Conservation (phyloP, 495 filamentous ascomycete species). For the Pyrenopolyporus hunteri region DNA sequence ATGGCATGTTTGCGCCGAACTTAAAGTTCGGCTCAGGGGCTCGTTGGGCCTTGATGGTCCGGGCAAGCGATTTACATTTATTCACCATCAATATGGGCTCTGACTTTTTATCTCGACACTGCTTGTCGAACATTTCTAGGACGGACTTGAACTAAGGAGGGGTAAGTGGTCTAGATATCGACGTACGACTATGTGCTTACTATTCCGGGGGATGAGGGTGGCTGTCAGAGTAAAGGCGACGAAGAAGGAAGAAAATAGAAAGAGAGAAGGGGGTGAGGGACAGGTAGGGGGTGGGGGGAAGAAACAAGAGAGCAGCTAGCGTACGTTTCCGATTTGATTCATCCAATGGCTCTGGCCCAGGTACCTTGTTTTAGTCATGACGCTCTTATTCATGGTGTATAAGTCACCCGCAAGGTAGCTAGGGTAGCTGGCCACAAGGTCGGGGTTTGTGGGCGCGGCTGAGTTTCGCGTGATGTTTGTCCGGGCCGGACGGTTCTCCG, state of each 20-base stretch:
- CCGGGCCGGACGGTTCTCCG: background rate
- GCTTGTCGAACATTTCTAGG: slow-evolving; percentile 45
- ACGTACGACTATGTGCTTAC: background rate
- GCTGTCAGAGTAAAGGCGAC: no score
- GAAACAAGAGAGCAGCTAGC: slow-evolving; percentile 18
- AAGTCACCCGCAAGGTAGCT: slow-evolving; percentile 28
- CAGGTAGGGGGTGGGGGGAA: background rate
- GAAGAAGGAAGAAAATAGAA: background rate
- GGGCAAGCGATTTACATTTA: slow-evolving; percentile 55
- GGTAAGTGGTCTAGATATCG: slow-evolving; percentile 48
- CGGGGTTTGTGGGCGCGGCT: background rate
- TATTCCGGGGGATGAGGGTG: no score
- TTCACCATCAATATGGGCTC: slow-evolving; percentile 44
- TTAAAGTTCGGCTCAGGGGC: slow-evolving; percentile 39
- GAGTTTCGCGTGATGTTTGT: slow-evolving; percentile 4
- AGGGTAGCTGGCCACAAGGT: slow-evolving; percentile 24
- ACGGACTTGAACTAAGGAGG: slow-evolving; percentile 45
- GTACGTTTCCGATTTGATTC: slow-evolving; percentile 55
- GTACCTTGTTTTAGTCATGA: slow-evolving; percentile 53
- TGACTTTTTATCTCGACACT: slow-evolving; percentile 43
- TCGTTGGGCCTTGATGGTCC: slow-evolving; percentile 52
- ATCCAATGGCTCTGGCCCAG: slow-evolving; percentile 64
- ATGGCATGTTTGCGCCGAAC: slow-evolving; percentile 43
- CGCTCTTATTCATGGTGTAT: slow-evolving; percentile 30
- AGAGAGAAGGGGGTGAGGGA: background rate